Evolutionary conservation across 306 rosid species (phyloP).

Genomic region (Corylus avellana): DNA sequence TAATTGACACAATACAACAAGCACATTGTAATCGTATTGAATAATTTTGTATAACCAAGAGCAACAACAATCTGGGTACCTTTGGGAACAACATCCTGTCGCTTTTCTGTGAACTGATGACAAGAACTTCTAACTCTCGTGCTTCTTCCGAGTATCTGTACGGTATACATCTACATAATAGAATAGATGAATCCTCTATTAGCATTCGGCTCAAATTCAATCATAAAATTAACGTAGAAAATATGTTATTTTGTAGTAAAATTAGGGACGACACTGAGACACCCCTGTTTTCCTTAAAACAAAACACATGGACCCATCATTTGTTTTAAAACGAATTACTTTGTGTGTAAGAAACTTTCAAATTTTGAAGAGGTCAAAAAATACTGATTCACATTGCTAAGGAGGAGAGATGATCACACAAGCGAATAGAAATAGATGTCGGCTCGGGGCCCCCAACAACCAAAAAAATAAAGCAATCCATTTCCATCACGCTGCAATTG

Average conservation of each 20-base stretch:
- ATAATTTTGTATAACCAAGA: not conserved
- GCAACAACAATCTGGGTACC: constrained; percentile 36
- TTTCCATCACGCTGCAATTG: not conserved
- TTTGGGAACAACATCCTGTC: constrained; percentile 87
- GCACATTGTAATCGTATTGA: not conserved
- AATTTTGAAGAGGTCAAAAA: too few relatives aligned
- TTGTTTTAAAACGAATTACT: too few relatives aligned
- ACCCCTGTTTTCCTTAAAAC: too few relatives aligned
- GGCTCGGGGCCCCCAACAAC: not conserved
- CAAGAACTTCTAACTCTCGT: constrained; percentile 72
- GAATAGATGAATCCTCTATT: not conserved
- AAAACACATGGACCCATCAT: too few relatives aligned
- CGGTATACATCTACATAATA: constrained; percentile 80
- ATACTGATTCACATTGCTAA: not conserved
- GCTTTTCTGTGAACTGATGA: constrained; percentile 88
- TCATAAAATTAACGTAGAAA: too few relatives aligned
- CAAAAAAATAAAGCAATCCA: not conserved
- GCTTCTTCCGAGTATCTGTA: constrained; percentile 54
- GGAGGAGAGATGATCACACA: not conserved
- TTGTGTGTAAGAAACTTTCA: too few relatives aligned
- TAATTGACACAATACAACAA: not conserved
- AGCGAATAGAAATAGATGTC: not conserved
- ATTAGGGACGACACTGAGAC: too few relatives aligned
- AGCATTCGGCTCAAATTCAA: too few relatives aligned
- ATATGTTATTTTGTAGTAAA: too few relatives aligned